A percentile compares a stretch with the other conserved stretches of the same genome.
Conservation (phyloP, 1,284 basidiomycete genomes). For the Filobasidium uniguttulatum region DNA sequence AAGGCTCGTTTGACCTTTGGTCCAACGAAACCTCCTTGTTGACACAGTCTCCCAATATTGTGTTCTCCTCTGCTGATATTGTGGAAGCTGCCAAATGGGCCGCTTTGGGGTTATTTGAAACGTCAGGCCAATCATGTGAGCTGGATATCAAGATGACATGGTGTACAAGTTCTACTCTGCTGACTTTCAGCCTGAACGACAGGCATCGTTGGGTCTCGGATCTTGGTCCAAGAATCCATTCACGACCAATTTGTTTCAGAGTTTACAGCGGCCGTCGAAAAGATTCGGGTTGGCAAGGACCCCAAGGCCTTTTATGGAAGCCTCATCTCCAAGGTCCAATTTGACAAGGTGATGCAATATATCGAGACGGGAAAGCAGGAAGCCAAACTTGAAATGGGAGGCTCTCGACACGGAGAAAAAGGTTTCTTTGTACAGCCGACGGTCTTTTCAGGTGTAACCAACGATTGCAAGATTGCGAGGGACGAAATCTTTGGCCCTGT, state of each 20-base stretch:
- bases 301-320: conserved; percentile 59
- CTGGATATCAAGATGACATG: conserved; percentile 31
- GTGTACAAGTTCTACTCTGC: neutral
- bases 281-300: conserved; percentile 55
- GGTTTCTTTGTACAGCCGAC: conserved; percentile 35
- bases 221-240: conserved; percentile 65
- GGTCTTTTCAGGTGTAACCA: conserved; percentile 23
- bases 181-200: neutral
- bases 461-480: conserved; percentile 15
- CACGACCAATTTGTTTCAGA: conserved; percentile 63
- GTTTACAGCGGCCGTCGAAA: conserved; percentile 45
- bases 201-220: conserved; percentile 35
- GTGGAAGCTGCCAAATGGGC: conserved; percentile 74
- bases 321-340: conserved; percentile 65
- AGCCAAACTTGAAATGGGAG: conserved; percentile 55
- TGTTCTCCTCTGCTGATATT: conserved; percentile 40
- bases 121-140: conserved; percentile 40
- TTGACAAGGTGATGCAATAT: conserved; percentile 69
- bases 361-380: conserved; percentile 68
- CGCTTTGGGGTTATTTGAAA: conserved; percentile 66
- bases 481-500: conserved; percentile 41
- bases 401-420: conserved; percentile 36
- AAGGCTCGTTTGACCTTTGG: neutral
- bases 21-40: neutral
- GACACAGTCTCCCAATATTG: conserved; percentile 35